These are phyloP conservation scores for Lobosporangium transversale DNA, from an alignment of 192 early-diverging fungal genomes.

Conservation along the genomic window DNA sequence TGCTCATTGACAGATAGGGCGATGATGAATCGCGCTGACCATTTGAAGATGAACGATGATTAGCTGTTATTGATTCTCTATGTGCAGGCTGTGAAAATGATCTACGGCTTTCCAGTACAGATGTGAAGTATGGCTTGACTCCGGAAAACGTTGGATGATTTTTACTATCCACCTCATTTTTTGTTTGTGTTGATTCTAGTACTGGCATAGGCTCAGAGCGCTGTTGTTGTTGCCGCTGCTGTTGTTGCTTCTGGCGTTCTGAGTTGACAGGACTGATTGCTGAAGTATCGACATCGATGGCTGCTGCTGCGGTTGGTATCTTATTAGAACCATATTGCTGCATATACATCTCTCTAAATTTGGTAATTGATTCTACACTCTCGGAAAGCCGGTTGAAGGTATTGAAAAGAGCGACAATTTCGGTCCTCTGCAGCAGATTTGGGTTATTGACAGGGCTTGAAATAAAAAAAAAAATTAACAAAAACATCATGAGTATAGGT, in stretches of 20 bases:
- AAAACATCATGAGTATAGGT: neutral
- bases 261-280: no score
- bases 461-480: constrained; percentile 10
- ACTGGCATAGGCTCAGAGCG: no score
- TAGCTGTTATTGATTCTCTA: no score
- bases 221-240: neutral
- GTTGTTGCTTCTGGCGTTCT: neutral
- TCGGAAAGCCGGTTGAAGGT: constrained; percentile 87
- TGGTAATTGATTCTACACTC: constrained; percentile 79
- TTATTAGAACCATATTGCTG: constrained; percentile 12
- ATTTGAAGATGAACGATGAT: no score
- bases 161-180: no score
- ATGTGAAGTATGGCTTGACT: neutral
- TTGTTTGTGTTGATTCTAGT: no score
- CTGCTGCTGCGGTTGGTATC: neutral
- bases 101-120: neutral
- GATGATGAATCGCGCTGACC: neutral
- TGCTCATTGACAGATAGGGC: neutral
- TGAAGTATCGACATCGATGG: neutral
- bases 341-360: constrained; percentile 80
- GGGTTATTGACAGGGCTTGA: constrained; percentile 61
- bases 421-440: constrained; percentile 72
- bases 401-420: constrained; percentile 91
- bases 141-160: neutral
- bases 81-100: neutral